phyloP scores from a whole-genome alignment of 371 early-diverging fungal genomes.

The Mortierella sp. region DNA sequence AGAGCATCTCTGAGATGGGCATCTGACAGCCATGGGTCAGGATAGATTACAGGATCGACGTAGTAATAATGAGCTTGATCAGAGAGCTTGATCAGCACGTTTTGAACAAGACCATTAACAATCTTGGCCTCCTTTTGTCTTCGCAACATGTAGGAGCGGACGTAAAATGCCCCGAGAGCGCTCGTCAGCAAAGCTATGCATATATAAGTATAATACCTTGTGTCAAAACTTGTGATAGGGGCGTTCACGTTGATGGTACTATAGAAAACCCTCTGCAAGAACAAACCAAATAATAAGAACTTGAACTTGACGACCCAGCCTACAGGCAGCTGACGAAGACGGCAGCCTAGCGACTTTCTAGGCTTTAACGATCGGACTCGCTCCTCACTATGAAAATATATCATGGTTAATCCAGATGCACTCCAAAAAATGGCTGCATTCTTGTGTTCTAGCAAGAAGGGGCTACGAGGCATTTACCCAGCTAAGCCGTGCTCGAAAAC shows the following conservation, averaged over 20 bases:
- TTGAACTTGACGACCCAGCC: conserved; percentile 42
- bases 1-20: conserved; percentile 45
- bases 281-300: conserved; percentile 24
- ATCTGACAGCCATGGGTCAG: conserved; percentile 32
- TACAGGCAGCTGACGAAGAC: conserved; percentile 39
- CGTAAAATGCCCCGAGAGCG: conserved; percentile 1
- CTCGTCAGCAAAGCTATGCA: conserved; percentile 10
- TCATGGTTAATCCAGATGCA: no score
- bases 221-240: background rate
- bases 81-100: conserved; percentile 34
- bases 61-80: conserved; percentile 49
- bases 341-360: conserved; percentile 31
- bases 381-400: conserved; percentile 24
- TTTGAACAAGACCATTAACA: conserved; percentile 44
- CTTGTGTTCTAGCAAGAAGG: no score
- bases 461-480: conserved; percentile 11
- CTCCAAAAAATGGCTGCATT: no score
- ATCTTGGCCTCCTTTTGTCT: conserved; percentile 29
- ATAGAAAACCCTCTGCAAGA: background rate
- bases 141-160: conserved; percentile 18
- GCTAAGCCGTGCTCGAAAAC: conserved; percentile 30
- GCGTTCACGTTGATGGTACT: background rate
- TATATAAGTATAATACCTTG: background rate
- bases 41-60: conserved; percentile 42
- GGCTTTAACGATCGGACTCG: conserved; percentile 41